Evolutionary conservation across 106 monocot genomes (phyloP), one percentile per base, ranked within the genome.

Genomic region (Allium sativum): DNA sequence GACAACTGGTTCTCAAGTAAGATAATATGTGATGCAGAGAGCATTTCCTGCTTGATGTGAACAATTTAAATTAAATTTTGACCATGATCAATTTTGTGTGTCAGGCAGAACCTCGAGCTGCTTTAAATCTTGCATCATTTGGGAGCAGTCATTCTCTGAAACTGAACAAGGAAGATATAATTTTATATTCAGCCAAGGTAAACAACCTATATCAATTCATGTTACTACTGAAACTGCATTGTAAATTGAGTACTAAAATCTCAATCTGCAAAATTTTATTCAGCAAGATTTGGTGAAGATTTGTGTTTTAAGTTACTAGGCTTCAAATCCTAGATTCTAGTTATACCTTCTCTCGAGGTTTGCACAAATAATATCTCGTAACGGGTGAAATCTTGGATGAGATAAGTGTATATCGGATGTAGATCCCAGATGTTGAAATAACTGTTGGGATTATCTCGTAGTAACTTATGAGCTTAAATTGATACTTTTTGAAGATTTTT

Each of bases 161-260:
- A 70, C 78, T 98, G 31, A 59, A 64, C 45, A 88, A 98, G 68
- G 92, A 98, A 18, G 98, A 98, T 68, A 45, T 92, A 44, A 85
- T 98, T 68, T 72, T 98, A 40, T 98, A 98, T 72, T 98, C 98
- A 16, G 98, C 98, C 65, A 98, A 98, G 92, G 98, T 98, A 74
- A 31, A 62, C 18, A 45, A 45, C 42, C 55, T 9, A 2, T 18
- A 18, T 43, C 18, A 44, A 43, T 44, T 60, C 13, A 44, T 60
- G 44, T 44, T 21, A 60, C 40, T 44, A 10, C 60, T 44, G 6
- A 60, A 44, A 60, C 8, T 11, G 46, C 62, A 62, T 62, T 31
- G 31, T 31, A 31, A 5, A 31, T 31, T 31, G 31, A 61, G 41
- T 41, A 58, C 15, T 31, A 31, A 3, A 31, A 31, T 31, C 31